A percentile compares a stretch with the other conserved stretches of the same genome.
Evolutionary conservation across 2,329 filamentous ascomycete species (phyloP).

Genomic region (Xylaria multiplex): DNA sequence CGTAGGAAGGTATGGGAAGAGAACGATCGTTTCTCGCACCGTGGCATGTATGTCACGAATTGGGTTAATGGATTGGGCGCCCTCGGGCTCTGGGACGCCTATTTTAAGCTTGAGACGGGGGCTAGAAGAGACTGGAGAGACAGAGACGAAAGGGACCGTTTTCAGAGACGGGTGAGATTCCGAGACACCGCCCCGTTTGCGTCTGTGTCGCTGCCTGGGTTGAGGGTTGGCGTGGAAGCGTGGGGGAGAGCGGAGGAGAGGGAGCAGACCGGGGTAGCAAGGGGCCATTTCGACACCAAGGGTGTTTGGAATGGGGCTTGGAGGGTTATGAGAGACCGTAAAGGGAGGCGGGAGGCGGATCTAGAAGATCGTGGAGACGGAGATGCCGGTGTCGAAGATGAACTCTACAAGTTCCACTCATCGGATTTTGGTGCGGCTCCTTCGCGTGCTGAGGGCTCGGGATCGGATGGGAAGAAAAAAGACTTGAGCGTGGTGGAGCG

Average conservation of each 20-base stretch:
- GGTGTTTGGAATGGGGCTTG: constrained; percentile 18
- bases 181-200: background rate
- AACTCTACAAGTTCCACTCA: constrained; percentile 1
- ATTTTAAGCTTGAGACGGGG: constrained; percentile 43
- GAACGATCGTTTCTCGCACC: background rate
- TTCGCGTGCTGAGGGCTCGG: background rate
- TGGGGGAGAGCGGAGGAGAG: background rate
- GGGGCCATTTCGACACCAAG: constrained; percentile 1
- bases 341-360: background rate
- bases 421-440: background rate
- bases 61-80: constrained; percentile 55
- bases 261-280: background rate
- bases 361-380: background rate
- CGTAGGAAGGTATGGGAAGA: constrained; percentile 21
- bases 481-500: background rate
- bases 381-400: constrained; percentile 24
- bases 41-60: constrained; percentile 53
- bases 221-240: background rate
- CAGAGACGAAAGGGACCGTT: background rate
- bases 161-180: background rate
- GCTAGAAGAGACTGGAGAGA: background rate
- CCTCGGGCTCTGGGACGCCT: constrained; percentile 52
- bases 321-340: background rate
- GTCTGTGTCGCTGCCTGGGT: background rate
- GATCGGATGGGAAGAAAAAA: background rate